Evolutionary conservation across 2,329 filamentous ascomycete species (phyloP).

Genomic region (Cercospora zeina): DNA sequence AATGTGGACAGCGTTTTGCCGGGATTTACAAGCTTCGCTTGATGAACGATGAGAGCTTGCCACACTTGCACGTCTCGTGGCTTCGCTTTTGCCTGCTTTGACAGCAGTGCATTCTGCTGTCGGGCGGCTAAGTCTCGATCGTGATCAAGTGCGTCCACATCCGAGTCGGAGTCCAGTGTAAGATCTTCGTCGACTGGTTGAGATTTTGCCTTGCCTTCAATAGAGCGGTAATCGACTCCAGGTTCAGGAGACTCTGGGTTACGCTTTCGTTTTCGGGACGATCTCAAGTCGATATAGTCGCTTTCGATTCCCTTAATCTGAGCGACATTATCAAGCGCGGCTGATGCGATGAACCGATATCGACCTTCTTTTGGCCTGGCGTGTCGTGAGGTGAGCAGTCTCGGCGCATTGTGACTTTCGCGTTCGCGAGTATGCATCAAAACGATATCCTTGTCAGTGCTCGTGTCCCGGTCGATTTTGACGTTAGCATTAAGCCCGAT

Average conservation of each 20-base stretch:
- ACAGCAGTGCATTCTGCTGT: constrained; percentile 62
- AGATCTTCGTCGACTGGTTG: constrained; percentile 42
- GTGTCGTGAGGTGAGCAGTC: constrained; percentile 24
- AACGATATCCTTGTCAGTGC: constrained; percentile 47
- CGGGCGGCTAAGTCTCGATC: constrained; percentile 41
- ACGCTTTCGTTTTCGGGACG: constrained; percentile 29
- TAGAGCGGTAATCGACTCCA: constrained; percentile 43
- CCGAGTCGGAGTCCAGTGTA: constrained; percentile 38
- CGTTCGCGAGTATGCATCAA: constrained; percentile 11
- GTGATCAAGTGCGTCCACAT: constrained; percentile 20
- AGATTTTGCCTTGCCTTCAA: constrained; percentile 39
- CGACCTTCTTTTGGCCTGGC: constrained; percentile 13
- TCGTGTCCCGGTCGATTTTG: constrained; percentile 66
- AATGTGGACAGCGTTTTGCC: constrained; percentile 49
- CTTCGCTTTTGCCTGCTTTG: constrained; percentile 61
- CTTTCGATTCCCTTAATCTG: constrained; percentile 1
- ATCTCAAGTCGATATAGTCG: constrained; percentile 28
- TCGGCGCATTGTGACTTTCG: constrained; percentile 5
- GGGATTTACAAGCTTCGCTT: constrained; percentile 64
- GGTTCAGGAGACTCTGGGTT: constrained; percentile 21
- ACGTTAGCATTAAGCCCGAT: constrained; percentile 64
- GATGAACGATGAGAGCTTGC: constrained; percentile 76
- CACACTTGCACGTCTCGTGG: constrained; percentile 71
- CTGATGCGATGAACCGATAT: constrained; percentile 18
- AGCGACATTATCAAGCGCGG: background rate